phyloP scores from a whole-genome alignment of 192 early-diverging fungal species.

The Coemansia umbellata region DNA sequence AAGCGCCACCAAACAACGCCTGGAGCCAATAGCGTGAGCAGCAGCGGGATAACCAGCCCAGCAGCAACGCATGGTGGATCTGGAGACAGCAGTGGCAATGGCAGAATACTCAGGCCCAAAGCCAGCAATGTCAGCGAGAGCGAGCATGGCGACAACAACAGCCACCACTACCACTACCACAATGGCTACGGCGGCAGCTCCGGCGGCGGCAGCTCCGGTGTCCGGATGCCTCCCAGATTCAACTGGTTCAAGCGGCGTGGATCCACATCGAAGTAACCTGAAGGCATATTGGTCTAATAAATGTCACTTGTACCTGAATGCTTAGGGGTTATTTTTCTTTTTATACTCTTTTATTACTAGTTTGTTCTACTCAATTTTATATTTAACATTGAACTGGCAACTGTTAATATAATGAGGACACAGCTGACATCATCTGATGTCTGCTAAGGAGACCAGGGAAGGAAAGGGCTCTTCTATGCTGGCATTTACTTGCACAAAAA shows the following conservation, averaged over 20 bases:
- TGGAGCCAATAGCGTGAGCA: not conserved
- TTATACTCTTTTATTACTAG: no score
- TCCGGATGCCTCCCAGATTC: constrained; percentile 36
- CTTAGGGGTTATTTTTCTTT: not conserved
- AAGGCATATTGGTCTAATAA: not conserved
- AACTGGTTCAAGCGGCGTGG: constrained; percentile 54
- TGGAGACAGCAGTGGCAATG: not conserved
- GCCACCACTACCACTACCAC: constrained; percentile 4
- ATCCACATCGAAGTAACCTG: constrained; percentile 39
- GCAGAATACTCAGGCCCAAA: constrained; percentile 22
- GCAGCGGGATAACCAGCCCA: not conserved
- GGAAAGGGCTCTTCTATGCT: no score
- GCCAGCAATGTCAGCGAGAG: constrained; percentile 36
- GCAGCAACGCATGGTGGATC: not conserved
- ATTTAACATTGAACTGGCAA: no score
- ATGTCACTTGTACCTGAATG: not conserved
- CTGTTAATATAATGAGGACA: no score
- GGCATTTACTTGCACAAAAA: no score
- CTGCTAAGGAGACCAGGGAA: no score
- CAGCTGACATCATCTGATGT: no score
- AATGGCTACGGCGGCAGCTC: constrained; percentile 3
- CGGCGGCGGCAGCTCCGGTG: not conserved
- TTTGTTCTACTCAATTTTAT: no score
- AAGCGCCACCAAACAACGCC: constrained; percentile 7
- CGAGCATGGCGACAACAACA: constrained; percentile 13